Percentiles rank a stretch among this genome's conserved stretches.
Evolutionary conservation across 2,329 filamentous ascomycete species (phyloP).

Genomic region (Stemphylium vesicarium): DNA sequence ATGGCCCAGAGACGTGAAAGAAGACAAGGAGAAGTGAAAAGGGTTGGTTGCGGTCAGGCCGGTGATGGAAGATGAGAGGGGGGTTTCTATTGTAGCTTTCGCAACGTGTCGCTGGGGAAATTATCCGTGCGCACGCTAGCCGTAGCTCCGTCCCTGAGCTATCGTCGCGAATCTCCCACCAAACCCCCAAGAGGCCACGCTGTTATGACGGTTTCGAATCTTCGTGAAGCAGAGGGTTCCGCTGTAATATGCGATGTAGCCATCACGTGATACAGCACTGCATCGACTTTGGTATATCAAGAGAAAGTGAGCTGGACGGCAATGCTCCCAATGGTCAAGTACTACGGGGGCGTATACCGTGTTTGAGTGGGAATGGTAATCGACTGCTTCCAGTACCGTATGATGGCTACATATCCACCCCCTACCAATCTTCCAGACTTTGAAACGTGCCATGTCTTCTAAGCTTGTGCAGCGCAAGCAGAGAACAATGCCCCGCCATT

Average conservation of each 20-base stretch:
- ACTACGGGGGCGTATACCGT: too few relatives aligned
- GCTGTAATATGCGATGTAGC: background rate
- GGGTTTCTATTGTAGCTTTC: conserved; percentile 35
- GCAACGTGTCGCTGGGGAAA: conserved; percentile 42
- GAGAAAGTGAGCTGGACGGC: too few relatives aligned
- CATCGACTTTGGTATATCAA: too few relatives aligned
- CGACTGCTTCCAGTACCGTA: too few relatives aligned
- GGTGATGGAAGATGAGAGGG: conserved; percentile 40
- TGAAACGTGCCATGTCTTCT: too few relatives aligned
- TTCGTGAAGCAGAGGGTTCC: background rate
- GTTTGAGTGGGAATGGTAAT: too few relatives aligned
- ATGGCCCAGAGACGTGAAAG: conserved; percentile 41
- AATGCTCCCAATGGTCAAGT: too few relatives aligned
- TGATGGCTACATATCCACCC: too few relatives aligned
- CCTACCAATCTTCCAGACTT: too few relatives aligned
- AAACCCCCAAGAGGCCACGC: conserved; percentile 29
- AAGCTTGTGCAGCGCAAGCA: too few relatives aligned
- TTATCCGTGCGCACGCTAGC: conserved; percentile 26
- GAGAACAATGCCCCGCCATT: too few relatives aligned
- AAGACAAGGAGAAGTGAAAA: conserved; percentile 41
- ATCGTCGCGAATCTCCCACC: conserved; percentile 24
- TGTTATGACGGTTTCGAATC: conserved; percentile 19
- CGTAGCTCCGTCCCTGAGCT: conserved; percentile 37
- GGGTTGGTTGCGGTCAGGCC: conserved; percentile 32
- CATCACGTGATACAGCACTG: too few relatives aligned